Evolutionary conservation across 2,329 filamentous ascomycete species (phyloP).

Genomic region (Trichoderma sp.): DNA sequence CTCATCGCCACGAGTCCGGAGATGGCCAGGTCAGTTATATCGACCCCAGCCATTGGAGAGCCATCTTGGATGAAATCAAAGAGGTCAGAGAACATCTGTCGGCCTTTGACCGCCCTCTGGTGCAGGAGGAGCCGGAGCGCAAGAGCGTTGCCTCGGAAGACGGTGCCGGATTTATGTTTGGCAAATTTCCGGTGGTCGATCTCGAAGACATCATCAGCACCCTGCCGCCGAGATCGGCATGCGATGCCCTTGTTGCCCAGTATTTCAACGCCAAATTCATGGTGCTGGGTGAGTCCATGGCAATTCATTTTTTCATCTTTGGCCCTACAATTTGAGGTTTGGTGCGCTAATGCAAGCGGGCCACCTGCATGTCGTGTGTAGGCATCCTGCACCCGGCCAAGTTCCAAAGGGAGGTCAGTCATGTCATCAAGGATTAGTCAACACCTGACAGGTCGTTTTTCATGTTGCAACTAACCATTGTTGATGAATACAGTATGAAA

Average conservation of each 20-base stretch:
- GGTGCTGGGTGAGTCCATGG: not conserved
- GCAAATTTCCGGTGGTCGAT: not conserved
- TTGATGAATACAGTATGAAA: not conserved
- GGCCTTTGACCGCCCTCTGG: not conserved
- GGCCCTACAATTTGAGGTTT: not conserved
- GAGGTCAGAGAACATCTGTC: constrained; percentile 9
- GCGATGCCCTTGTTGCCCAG: not conserved
- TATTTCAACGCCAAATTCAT: constrained; percentile 6
- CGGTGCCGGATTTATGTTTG: not conserved
- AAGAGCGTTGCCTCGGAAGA: not conserved
- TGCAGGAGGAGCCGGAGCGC: not conserved
- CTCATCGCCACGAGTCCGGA: not conserved
- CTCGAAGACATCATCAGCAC: not conserved
- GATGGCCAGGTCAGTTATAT: constrained; percentile 3
- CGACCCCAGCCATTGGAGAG: constrained; percentile 2
- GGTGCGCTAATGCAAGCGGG: not conserved
- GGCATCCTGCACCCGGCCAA: constrained; percentile 4
- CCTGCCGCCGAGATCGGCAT: not conserved
- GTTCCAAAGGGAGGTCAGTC: constrained; percentile 2
- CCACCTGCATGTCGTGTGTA: not conserved
- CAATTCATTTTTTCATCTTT: not conserved
- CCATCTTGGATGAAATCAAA: constrained; percentile 6
- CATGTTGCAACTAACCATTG: not conserved
- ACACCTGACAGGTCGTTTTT: not conserved
- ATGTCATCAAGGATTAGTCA: not conserved